phyloP scores from a whole-genome alignment of 805 yeast species.

The Zygosaccharomyces pseudorouxii region DNA sequence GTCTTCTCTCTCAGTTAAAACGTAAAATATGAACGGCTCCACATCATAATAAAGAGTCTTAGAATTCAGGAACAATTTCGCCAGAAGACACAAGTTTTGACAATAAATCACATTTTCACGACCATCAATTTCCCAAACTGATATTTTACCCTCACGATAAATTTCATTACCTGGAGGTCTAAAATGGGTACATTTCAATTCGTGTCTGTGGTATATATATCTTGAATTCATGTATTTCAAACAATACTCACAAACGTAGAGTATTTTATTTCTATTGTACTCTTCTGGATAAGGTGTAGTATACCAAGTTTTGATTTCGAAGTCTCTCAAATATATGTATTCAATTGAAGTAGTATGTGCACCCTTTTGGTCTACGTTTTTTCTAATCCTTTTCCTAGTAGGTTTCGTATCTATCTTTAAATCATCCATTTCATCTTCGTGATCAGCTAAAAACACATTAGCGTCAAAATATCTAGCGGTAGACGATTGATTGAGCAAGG shows the following conservation, averaged over 20 bases:
- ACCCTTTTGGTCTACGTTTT: conserved; percentile 19
- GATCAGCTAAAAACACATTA: conserved; percentile 34
- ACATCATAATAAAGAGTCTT: conserved; percentile 92
- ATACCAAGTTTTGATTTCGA: conserved; percentile 86
- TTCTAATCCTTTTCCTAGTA: background rate
- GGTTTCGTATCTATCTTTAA: too few species aligned
- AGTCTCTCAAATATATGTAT: conserved; percentile 64
- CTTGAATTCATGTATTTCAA: conserved; percentile 72
- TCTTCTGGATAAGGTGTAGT: conserved; percentile 91
- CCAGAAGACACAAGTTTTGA: conserved; percentile 83
- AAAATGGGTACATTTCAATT: conserved; percentile 60
- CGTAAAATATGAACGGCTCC: conserved; percentile 89
- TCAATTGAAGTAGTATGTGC: conserved; percentile 42
- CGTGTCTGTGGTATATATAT: conserved; percentile 64
- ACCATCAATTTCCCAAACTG: conserved; percentile 93
- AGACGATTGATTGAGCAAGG: conserved; percentile 39
- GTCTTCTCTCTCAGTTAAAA: conserved; percentile 56
- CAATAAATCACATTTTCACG: conserved; percentile 75
- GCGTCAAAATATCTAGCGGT: conserved; percentile 36
- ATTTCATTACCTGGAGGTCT: conserved; percentile 89
- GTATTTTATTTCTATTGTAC: conserved; percentile 53
- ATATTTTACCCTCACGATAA: conserved; percentile 59
- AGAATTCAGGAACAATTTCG: conserved; percentile 83
- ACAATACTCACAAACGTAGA: conserved; percentile 82
- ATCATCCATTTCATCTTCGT: conserved; percentile 12